phyloP scores from a whole-genome alignment of 352 stramenopile species.

The Globisporangium nunn region DNA sequence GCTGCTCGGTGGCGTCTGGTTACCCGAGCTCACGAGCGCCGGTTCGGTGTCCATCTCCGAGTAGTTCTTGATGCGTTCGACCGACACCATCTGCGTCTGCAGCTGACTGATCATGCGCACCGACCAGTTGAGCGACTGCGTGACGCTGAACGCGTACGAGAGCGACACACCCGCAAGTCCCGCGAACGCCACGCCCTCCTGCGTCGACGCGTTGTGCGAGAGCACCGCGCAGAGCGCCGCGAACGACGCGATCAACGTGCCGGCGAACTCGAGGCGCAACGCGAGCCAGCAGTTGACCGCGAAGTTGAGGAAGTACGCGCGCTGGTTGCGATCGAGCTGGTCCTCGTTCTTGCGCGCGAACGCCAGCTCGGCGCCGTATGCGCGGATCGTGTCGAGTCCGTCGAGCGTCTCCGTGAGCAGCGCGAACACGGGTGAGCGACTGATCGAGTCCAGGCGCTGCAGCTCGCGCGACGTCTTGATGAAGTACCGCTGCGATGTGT shows the following conservation, averaged over 20 bases:
- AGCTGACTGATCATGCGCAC: slow-evolving; percentile 71
- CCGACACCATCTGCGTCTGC: slow-evolving; percentile 73
- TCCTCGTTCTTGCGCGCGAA: slow-evolving; percentile 48
- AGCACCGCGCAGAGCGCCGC: slow-evolving; percentile 50
- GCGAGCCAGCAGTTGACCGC: slow-evolving; percentile 72
- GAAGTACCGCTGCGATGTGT: slow-evolving; percentile 88
- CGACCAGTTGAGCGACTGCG: slow-evolving; percentile 72
- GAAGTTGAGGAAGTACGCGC: slow-evolving; percentile 71
- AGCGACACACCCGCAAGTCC: slow-evolving; percentile 62
- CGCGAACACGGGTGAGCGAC: slow-evolving; percentile 91
- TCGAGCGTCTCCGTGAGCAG: slow-evolving; percentile 93
- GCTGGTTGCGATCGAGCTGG: slow-evolving; percentile 59
- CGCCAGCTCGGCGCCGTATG: slow-evolving; percentile 45
- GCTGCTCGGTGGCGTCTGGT: slow-evolving; percentile 28
- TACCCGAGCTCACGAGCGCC: slow-evolving; percentile 88
- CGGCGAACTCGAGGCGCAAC: slow-evolving; percentile 65
- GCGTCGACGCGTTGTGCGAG: slow-evolving; percentile 31
- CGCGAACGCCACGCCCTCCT: slow-evolving; percentile 36
- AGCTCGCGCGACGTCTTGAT: slow-evolving; percentile 89
- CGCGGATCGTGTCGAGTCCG: slow-evolving; percentile 92
- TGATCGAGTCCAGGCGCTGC: slow-evolving; percentile 94
- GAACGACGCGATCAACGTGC: slow-evolving; percentile 51
- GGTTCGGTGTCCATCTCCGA: slow-evolving; percentile 46
- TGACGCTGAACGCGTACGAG: slow-evolving; percentile 75
- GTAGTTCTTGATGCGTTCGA: slow-evolving; percentile 74